A percentile compares a stretch with the other conserved stretches of the same genome.
Conservation (phyloP, 371 early-diverging fungal genomes). For the Coemansia sp. region DNA sequence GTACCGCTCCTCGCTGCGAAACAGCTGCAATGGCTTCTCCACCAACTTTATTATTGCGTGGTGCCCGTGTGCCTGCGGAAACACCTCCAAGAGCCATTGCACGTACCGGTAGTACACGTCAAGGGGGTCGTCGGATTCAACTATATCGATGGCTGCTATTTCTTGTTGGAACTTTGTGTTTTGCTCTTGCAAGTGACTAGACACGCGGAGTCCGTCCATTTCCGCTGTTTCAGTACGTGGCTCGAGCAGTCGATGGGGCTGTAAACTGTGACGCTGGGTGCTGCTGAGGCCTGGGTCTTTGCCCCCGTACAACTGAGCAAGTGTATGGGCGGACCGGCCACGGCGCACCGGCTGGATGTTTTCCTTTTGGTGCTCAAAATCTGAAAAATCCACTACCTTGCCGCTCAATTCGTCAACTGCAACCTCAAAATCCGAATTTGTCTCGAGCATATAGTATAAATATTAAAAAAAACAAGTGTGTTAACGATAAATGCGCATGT, state of each 20-base stretch:
- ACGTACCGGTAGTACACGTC: slow-evolving; percentile 71
- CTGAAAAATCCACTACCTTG: slow-evolving; percentile 31
- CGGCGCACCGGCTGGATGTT: slow-evolving; percentile 71
- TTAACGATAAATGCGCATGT: not conserved
- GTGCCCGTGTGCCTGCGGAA: slow-evolving; percentile 64
- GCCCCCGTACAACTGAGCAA: slow-evolving; percentile 54
- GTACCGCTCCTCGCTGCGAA: slow-evolving; percentile 66
- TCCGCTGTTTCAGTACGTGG: not conserved
- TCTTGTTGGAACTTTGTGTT: slow-evolving; percentile 55
- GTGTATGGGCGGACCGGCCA: slow-evolving; percentile 65
- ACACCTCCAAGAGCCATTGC: slow-evolving; percentile 69
- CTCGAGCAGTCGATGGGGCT: slow-evolving; percentile 14
- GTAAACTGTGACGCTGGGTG: slow-evolving; percentile 17
- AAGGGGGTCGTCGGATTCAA: slow-evolving; percentile 75
- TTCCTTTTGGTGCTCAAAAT: slow-evolving; percentile 75
- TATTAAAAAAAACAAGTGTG: not conserved
- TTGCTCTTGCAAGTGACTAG: slow-evolving; percentile 45
- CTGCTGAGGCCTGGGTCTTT: slow-evolving; percentile 7
- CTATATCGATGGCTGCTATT: slow-evolving; percentile 53
- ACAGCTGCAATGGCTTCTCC: slow-evolving; percentile 62
- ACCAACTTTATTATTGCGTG: slow-evolving; percentile 60
- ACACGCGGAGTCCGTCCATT: slow-evolving; percentile 5
- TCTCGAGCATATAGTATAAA: not conserved
- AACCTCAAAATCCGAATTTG: slow-evolving; percentile 1
- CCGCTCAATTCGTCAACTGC: not conserved